Evolutionary conservation across 2,329 filamentous ascomycete genomes (phyloP), one percentile per base, ranked within the genome.

Genomic region (Passalora sequoiae): DNA sequence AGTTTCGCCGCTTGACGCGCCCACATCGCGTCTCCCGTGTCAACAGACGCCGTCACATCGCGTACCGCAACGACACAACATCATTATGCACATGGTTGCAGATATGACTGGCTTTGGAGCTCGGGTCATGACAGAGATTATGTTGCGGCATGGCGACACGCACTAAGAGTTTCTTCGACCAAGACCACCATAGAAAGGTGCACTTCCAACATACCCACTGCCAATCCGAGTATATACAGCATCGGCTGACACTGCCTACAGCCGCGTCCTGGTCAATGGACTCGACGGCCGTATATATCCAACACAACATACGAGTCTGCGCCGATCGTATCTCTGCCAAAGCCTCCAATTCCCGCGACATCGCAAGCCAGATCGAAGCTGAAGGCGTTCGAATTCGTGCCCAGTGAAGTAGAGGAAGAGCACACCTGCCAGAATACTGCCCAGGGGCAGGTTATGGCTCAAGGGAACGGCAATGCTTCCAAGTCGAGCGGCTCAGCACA

Each of bases 331-430:
- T 55, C 61, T 46, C 55, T 56, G 32, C 51, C 61, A n/a, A 63
- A 66, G 46, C 61, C 69, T 33, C 63, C 69, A 6, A 71, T 73
- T 35, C 65, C 71, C 41, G 69, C 76, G 6, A 78, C 74, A 8
- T 67, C 69, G 4, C 68, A 74, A 50, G 74, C 75, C 3, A 74
- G 71, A 44, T 68, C 69, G 4, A 80, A 78, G 60, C 63, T 79
- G 43, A 73, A 74, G 57, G 68, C 70, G 21, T 80, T 78, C 51
- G 70, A 73, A 53, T 77, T 76, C 35, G 43, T 42, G 60, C 67
- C 49, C 60, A 21, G 29, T 69, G 39, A 65, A 63, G 48, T 61
- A 39, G 39, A 65, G 64, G 48, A 61, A 39, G 20, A n/a, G 53
- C 19, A 41, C 13, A 27, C 45, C 13, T n/a, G n/a, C n/a, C 29